Evolutionary conservation across 352 stramenopile species (phyloP).

Genomic region (Thalassiosira livingstoniorum): DNA sequence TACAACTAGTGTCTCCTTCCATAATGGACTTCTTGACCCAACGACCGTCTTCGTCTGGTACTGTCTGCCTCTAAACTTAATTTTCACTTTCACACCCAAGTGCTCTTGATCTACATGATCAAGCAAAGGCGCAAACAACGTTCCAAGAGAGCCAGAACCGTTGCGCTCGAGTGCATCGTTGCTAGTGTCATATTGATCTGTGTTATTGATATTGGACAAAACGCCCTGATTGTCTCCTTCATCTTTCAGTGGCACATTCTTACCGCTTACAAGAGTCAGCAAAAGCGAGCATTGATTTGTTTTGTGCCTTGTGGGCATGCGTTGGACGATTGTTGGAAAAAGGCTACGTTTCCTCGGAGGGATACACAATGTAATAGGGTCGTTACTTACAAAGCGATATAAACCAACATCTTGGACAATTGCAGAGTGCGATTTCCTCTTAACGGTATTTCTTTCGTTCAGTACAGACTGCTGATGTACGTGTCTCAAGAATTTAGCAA

Average conservation of each 20-base stretch:
- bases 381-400: conserved; percentile 23
- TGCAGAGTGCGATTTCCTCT: conserved; percentile 31
- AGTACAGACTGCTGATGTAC: conserved; percentile 20
- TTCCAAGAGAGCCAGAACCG: too few relatives aligned
- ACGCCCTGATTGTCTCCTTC: conserved; percentile 9
- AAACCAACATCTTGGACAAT: conserved; percentile 43
- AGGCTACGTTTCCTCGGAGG: conserved; percentile 47
- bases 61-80: conserved; percentile 45
- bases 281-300: conserved; percentile 42
- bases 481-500: conserved; percentile 27
- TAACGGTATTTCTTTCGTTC: not conserved
- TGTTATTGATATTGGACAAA: too few relatives aligned
- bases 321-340: conserved; percentile 21
- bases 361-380: conserved; percentile 27
- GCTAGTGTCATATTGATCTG: too few relatives aligned
- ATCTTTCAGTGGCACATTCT: conserved; percentile 37
- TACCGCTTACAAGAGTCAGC: conserved; percentile 39
- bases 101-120: conserved; percentile 26
- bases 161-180: too few relatives aligned
- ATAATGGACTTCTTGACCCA: conserved; percentile 81
- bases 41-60: conserved; percentile 41
- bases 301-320: conserved; percentile 10
- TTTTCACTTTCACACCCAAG: conserved; percentile 40
- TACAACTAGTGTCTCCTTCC: conserved; percentile 92
- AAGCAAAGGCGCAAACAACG: not conserved